Evolutionary conservation across 169 alveolate genomes (phyloP), one percentile per base, ranked within the genome.

Genomic region (Plasmodium coatneyi): DNA sequence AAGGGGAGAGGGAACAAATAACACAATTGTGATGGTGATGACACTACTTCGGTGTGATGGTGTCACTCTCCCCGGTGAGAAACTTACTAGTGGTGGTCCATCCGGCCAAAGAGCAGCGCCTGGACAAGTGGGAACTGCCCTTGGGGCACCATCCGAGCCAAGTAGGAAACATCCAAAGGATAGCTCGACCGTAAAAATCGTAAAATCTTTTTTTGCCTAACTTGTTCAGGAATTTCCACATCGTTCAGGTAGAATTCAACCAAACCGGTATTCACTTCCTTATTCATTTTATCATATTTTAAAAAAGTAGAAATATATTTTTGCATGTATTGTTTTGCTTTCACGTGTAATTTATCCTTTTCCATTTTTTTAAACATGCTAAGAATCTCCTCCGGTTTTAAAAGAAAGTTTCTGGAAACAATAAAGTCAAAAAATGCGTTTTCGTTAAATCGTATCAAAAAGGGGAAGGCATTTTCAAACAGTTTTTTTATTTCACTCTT

Each of bases 391-490:
- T 80, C 83, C 1, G 94, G 90, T 5, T 71, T 32, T 79, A 89
- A 79, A 25, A 89, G 46, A 36, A 79, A 32, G 60, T 89, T 79
- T 54, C 81, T 78, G 25, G 70, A 79, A 78, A 41, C 39, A 25
- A 89, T 36, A 39, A 89, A 79, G 41, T 80, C 70, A 36, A 79
- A 89, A 43, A 89, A 89, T 36, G 71, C 71, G 46, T 32, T 79
- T 89, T 89, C 90, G 81, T 89, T 89, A 79, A 78, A 60, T 89
- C 71, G 39, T n/a, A 89, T 79, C 9, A 89, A 28, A 34, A 89
- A 79, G 2, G 94, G 94, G 19, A 89, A 89, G 12, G 94, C 25
- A 60, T 60, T 39, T 89, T 89, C 90, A 80, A 89, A 89, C 12
- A 89, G 19, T n/a, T 56, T 56, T 79, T 89, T 89, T 10, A 89